These are phyloP conservation scores for Paramecium primaurelia DNA, from an alignment of 73 alveolate genomes.

Conservation along the genomic window DNA sequence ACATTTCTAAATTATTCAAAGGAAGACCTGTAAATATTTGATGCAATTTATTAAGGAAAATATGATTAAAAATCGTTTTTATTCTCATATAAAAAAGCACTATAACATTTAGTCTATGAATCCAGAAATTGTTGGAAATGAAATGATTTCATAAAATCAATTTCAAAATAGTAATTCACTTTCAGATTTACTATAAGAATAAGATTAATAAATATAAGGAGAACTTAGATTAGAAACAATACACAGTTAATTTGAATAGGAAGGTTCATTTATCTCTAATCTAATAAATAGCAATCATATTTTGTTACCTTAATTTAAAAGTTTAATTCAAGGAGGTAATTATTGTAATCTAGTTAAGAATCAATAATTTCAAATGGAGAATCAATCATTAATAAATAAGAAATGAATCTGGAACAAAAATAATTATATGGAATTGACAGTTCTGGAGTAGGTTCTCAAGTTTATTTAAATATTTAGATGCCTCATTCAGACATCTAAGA, in stretches of 20 bases:
- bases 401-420: not conserved
- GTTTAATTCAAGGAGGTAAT: not conserved
- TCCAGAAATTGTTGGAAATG: not conserved
- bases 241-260: not conserved
- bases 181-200: not conserved
- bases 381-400: not conserved
- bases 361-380: not conserved
- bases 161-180: not conserved
- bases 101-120: not conserved
- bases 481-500: not conserved
- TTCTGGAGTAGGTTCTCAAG: not conserved
- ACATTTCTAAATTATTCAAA: slow-evolving; percentile 23
- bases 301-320: not conserved
- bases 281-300: not conserved
- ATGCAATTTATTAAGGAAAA: slow-evolving; percentile 37
- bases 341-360: not conserved
- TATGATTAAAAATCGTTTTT: slow-evolving; percentile 4
- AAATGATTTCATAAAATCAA: not conserved
- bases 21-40: slow-evolving; percentile 53
- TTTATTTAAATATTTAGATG: not conserved
- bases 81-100: not conserved
- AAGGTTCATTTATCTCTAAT: not conserved
- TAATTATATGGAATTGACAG: not conserved
- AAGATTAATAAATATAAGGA: not conserved
- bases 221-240: not conserved